These are phyloP conservation scores for Cladosporium sp. DNA, from an alignment of 2,329 filamentous ascomycete genomes.

Conservation along the genomic window DNA sequence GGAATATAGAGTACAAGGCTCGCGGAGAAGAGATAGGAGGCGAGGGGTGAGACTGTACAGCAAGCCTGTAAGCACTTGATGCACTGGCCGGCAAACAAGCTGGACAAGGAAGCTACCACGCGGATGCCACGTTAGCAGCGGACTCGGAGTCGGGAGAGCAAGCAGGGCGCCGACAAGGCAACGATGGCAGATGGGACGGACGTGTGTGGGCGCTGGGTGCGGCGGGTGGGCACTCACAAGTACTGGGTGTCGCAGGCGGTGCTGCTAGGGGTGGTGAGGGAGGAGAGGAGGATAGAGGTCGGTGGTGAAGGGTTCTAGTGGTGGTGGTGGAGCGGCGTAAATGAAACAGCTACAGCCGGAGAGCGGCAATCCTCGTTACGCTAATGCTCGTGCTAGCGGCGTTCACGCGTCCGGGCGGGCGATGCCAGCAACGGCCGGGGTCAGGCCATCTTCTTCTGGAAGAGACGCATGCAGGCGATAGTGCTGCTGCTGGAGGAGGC, in stretches of 20 bases:
- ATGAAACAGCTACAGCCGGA: slow-evolving; percentile 9
- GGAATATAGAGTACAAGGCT: slow-evolving; percentile 12
- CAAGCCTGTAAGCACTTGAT: not conserved
- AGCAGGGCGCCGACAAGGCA: slow-evolving; percentile 4
- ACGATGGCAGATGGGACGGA: not conserved
- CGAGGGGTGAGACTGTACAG: not conserved
- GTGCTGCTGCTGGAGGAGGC: not conserved
- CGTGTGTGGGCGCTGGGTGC: not conserved
- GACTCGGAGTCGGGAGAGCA: slow-evolving; percentile 6
- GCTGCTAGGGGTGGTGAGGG: slow-evolving; percentile 6
- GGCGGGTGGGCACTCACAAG: not conserved
- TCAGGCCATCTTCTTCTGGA: slow-evolving; percentile 6
- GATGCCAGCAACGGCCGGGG: slow-evolving; percentile 9
- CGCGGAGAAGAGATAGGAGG: not conserved
- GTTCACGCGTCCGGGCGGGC: slow-evolving; percentile 1
- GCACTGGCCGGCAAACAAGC: not conserved
- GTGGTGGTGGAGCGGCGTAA: slow-evolving; percentile 12
- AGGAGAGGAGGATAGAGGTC: not conserved
- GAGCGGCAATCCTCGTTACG: slow-evolving; percentile 11
- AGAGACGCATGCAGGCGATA: slow-evolving; percentile 6
- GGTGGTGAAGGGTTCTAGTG: not conserved
- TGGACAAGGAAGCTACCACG: slow-evolving; percentile 5
- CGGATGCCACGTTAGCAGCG: slow-evolving; percentile 9
- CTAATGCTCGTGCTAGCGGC: slow-evolving; percentile 5
- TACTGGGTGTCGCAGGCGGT: not conserved